phyloP scores from a whole-genome alignment of 345 rosid genomes.

The Sonneratia caseolaris region DNA sequence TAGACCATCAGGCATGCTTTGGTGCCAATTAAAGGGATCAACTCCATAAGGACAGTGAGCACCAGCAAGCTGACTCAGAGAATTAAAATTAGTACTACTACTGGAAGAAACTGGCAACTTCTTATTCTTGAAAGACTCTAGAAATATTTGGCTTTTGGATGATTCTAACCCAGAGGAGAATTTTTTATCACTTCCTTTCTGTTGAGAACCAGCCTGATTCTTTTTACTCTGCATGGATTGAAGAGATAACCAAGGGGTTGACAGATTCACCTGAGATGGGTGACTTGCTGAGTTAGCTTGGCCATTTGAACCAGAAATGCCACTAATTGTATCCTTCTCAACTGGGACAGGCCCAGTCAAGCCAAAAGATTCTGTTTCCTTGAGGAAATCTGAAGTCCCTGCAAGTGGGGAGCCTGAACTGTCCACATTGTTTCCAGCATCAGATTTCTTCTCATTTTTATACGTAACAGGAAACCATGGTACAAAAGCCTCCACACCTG shows the following conservation, averaged over 20 bases:
- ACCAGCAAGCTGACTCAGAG: not conserved
- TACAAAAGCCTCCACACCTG: constrained; percentile 70
- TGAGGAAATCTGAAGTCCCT: not conserved
- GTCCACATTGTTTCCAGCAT: constrained; percentile 16
- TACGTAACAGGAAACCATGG: constrained; percentile 43
- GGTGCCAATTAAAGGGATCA: constrained; percentile 9
- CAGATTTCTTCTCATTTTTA: constrained; percentile 14
- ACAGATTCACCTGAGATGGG: constrained; percentile 14
- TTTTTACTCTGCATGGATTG: constrained; percentile 16
- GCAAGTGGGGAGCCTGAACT: constrained; percentile 7
- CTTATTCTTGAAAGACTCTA: constrained; percentile 10
- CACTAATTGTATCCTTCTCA: constrained; percentile 16
- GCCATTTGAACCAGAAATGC: constrained; percentile 14
- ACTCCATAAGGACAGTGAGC: constrained; percentile 8
- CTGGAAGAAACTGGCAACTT: constrained; percentile 16
- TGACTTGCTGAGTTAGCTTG: constrained; percentile 11
- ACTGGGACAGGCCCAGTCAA: constrained; percentile 10
- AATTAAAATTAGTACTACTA: constrained; percentile 11
- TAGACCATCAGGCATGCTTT: not conserved
- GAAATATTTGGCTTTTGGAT: not conserved
- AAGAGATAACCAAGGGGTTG: constrained; percentile 14
- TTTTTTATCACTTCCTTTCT: constrained; percentile 8
- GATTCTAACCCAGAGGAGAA: constrained; percentile 12
- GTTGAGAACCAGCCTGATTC: constrained; percentile 17
- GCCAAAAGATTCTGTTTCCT: constrained; percentile 9